Percentiles rank a stretch among this genome's conserved stretches.
Evolutionary conservation across 352 stramenopile species (phyloP).

Genomic region (Pythium sp.): DNA sequence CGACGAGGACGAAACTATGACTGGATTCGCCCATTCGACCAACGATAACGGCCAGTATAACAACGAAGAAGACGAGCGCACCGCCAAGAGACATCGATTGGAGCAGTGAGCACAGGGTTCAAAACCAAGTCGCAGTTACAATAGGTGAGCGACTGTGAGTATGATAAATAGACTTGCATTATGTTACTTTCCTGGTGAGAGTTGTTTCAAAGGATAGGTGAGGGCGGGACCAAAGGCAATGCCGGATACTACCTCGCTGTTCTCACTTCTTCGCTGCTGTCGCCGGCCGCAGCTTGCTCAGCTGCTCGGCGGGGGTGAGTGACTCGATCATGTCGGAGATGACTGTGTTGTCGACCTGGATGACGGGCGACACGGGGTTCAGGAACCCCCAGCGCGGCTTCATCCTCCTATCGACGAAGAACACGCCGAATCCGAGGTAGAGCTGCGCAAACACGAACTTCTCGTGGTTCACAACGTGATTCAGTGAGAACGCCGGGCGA

Average conservation of each 20-base stretch:
- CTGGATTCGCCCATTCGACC: not conserved
- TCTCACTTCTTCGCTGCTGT: not conserved
- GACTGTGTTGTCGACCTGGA: constrained; percentile 7
- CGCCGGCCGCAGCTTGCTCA: constrained; percentile 9
- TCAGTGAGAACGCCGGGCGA: constrained; percentile 1
- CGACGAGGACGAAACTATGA: constrained; percentile 1
- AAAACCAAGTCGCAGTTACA: no score
- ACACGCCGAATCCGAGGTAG: constrained; percentile 12
- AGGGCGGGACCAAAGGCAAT: not conserved
- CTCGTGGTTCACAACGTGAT: constrained; percentile 14
- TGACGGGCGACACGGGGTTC: constrained; percentile 8
- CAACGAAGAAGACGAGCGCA: not conserved
- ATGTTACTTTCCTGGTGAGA: not conserved
- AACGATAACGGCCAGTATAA: not conserved
- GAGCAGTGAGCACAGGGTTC: not conserved
- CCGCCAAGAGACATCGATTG: not conserved
- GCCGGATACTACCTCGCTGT: not conserved
- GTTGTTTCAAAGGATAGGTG: not conserved
- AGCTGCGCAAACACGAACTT: constrained; percentile 10
- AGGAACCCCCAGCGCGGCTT: constrained; percentile 15
- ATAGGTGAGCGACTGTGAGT: not conserved
- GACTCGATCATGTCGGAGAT: constrained; percentile 13
- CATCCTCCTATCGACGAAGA: constrained; percentile 9
- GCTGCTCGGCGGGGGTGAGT: not conserved
- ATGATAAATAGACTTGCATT: not conserved